These are phyloP conservation scores for Sindora glabra DNA, from an alignment of 306 rosid genomes.

Conservation along the genomic window DNA sequence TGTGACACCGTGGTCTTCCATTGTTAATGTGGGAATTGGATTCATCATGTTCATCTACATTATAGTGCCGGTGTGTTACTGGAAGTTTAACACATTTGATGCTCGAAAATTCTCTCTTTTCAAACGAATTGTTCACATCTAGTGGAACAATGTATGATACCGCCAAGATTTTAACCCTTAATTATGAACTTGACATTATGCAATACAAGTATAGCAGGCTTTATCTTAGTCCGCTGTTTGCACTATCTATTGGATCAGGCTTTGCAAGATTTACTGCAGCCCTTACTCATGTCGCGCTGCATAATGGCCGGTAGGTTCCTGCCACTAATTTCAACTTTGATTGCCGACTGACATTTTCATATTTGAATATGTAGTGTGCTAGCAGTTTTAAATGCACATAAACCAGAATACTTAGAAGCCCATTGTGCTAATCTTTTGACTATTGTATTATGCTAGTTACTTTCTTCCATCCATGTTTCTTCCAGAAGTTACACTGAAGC, in stretches of 20 bases:
- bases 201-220: slow-evolving; percentile 52
- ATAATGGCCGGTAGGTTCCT: slow-evolving; percentile 40
- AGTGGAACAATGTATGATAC: slow-evolving; percentile 77
- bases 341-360: too few species aligned
- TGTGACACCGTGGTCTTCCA: slow-evolving; percentile 85
- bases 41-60: slow-evolving; percentile 87
- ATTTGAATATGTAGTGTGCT: too few species aligned
- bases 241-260: slow-evolving; percentile 62
- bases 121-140: slow-evolving; percentile 63
- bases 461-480: too few species aligned
- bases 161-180: slow-evolving; percentile 61
- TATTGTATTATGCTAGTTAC: too few species aligned
- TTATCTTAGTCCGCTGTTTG: slow-evolving; percentile 64
- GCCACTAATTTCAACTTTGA: too few species aligned
- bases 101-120: slow-evolving; percentile 91
- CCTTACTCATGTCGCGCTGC: slow-evolving; percentile 53
- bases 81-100: slow-evolving; percentile 90
- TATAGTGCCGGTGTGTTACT: slow-evolving; percentile 80
- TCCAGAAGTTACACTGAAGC: too few species aligned
- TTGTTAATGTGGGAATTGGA: slow-evolving; percentile 84
- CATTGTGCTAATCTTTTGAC: too few species aligned
- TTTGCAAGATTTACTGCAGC: slow-evolving; percentile 62
- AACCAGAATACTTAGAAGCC: too few species aligned
- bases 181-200: slow-evolving; percentile 38
- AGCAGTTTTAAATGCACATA: too few species aligned